phyloP scores from a whole-genome alignment of 495 filamentous ascomycete genomes.

The Hyaloscypha variabilis region DNA sequence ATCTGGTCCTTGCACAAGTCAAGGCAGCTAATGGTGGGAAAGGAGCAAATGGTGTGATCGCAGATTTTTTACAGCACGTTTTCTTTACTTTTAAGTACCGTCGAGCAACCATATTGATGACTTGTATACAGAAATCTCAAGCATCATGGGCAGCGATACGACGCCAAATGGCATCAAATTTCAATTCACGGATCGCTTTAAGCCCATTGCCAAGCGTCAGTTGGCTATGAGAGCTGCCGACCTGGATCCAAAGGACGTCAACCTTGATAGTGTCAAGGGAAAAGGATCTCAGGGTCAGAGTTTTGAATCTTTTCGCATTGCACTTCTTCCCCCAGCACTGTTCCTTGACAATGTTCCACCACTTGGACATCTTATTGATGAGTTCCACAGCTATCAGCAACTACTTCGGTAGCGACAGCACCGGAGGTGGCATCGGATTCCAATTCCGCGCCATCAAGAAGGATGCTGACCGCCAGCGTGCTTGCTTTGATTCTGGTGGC shows the following conservation, averaged over 20 bases:
- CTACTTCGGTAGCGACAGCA: constrained; percentile 26
- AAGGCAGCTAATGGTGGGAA: too few species aligned
- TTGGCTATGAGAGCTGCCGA: constrained; percentile 15
- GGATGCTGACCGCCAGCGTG: constrained; percentile 21
- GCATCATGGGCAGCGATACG: constrained; percentile 24
- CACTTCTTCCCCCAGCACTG: constrained; percentile 8
- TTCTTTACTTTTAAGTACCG: neutral
- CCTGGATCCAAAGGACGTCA: constrained; percentile 24
- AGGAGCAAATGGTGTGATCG: too few species aligned
- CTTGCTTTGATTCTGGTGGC: constrained; percentile 17
- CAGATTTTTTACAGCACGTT: neutral
- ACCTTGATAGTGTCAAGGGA: constrained; percentile 17
- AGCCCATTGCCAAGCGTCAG: constrained; percentile 17
- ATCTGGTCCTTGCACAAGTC: too few species aligned
- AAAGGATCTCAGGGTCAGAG: constrained; percentile 7
- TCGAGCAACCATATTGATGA: constrained; percentile 9
- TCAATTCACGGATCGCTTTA: constrained; percentile 20
- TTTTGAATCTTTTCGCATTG: neutral
- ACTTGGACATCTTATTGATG: neutral
- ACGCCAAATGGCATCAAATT: constrained; percentile 19
- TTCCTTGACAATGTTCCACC: neutral
- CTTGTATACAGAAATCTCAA: constrained; percentile 18
- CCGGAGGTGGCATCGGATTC: constrained; percentile 24
- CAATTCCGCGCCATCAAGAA: constrained; percentile 29
- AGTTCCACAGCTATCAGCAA: constrained; percentile 25